These are phyloP conservation scores for Saccharomycopsis amapae DNA, from an alignment of 805 yeast genomes.

Conservation along the genomic window DNA sequence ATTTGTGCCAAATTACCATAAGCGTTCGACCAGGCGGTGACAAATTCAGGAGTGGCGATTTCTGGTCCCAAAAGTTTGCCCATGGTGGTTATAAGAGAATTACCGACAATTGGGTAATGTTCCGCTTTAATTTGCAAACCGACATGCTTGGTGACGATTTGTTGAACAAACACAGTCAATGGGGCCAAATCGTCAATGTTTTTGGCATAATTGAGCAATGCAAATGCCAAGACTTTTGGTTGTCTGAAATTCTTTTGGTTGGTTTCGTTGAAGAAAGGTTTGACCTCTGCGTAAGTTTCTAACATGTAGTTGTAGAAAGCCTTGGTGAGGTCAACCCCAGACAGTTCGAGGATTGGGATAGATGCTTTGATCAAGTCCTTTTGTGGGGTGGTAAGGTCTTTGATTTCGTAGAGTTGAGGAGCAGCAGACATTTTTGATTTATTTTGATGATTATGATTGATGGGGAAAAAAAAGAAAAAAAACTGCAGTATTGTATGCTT, in stretches of 20 bases:
- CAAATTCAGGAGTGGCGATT: conserved; percentile 51
- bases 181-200: conserved; percentile 53
- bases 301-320: conserved; percentile 53
- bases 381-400: conserved; percentile 30
- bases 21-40: conserved; percentile 61
- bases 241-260: conserved; percentile 51
- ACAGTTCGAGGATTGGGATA: conserved; percentile 47
- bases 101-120: conserved; percentile 62
- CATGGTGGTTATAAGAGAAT: conserved; percentile 47
- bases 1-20: conserved; percentile 56
- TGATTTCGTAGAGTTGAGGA: conserved; percentile 26
- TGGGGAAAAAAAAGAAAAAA: too few species aligned
- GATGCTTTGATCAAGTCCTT: conserved; percentile 37
- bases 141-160: conserved; percentile 58
- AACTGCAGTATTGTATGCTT: too few species aligned
- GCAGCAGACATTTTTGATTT: background rate
- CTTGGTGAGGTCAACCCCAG: conserved; percentile 49
- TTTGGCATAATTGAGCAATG: conserved; percentile 54
- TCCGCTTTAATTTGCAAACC: conserved; percentile 56
- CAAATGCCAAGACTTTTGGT: conserved; percentile 57
- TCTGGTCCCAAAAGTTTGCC: conserved; percentile 45
- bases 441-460: too few species aligned
- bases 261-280: conserved; percentile 52
- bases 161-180: conserved; percentile 45
- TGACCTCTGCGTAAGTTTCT: conserved; percentile 43